Percentiles rank a stretch among this genome's conserved stretches.
Evolutionary conservation across 345 rosid species (phyloP).

Genomic region (Gossypium stocksii): DNA sequence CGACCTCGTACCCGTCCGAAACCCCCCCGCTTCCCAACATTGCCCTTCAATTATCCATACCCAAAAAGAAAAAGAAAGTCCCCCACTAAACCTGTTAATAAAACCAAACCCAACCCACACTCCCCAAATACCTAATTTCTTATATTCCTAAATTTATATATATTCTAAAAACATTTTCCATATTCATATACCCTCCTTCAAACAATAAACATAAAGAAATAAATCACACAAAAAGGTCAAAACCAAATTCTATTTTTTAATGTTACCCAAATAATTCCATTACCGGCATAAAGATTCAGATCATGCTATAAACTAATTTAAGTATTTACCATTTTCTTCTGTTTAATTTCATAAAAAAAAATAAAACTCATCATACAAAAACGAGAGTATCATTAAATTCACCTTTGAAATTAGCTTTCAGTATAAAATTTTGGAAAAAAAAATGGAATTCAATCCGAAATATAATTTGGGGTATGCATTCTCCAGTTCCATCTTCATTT

Average conservation of each 20-base stretch:
- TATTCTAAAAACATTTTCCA: conserved; percentile 11
- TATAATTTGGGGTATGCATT: background rate
- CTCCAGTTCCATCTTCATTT: background rate
- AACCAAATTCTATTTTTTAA: background rate
- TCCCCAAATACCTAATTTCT: conserved; percentile 35
- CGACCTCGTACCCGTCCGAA: conserved; percentile 95
- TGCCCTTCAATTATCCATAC: conserved; percentile 84
- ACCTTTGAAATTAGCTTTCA: background rate
- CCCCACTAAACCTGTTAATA: conserved; percentile 97
- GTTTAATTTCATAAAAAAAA: conserved; percentile 3
- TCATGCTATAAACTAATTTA: background rate
- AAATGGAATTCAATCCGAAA: background rate
- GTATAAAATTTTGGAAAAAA: background rate
- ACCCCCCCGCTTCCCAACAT: conserved; percentile 98
- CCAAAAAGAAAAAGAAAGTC: conserved; percentile 56
- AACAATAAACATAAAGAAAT: background rate
- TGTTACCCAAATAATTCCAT: background rate
- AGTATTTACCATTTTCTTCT: background rate
- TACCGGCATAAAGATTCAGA: conserved; percentile 1
- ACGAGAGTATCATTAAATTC: background rate
- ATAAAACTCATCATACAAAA: background rate
- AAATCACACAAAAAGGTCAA: background rate
- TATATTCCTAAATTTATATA: conserved; percentile 17
- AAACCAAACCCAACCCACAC: conserved; percentile 74
- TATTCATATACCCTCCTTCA: background rate